Base-by-base conservation (phyloP, 805 yeast genomes). In the Phaffomyces antillensis region DNA sequence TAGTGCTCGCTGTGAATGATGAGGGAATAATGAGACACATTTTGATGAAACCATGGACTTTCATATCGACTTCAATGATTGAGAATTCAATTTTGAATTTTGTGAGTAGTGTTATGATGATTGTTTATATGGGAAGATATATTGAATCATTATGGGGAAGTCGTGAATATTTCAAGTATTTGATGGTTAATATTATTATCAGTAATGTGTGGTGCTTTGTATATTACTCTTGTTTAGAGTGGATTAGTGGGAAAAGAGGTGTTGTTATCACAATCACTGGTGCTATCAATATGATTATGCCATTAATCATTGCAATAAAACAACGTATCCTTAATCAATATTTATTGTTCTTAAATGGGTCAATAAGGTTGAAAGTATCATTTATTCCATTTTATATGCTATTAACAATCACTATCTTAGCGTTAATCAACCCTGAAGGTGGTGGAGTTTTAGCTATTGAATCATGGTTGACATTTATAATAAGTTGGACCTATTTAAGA, bases 71-170 rank as follows among this genome's bases (percentile, higher is more conserved):
- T 17, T 52, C 72, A 15, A 68, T 76, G 45, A 69, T 74, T 17
- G 81, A 76, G 45, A 71, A 68, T 37, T 66, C 65, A 34, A 42
- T 73, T 17, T 36, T 72, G 13, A 64, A 73, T 4, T 63, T 72
- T 12, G 37, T 66, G 7, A 52, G 67, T 8, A 62, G 74, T 20
- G 53, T 68, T 20, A 46, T 67, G 20, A 58, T 72, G 15, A 52
- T 76, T 12, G 63, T 70, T 42, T 76, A 73, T 52, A 71, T 78
- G 12, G 81, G 80, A 5, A 63, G 69, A 43, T 79, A 77, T 63
- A 66, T 77, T 50, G 83, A 79, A 52, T 66, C 65, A 32, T 62
- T 72, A 34, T 78, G 83, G 83, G 76, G 79, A 2, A 51, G 72
- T n/a, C 55, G 59, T 26, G 77, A 72, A 51, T 68, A 71, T 48